These are phyloP conservation scores for Sphaceloma murrayae DNA, from an alignment of 2,329 filamentous ascomycete species.

Conservation along the genomic window DNA sequence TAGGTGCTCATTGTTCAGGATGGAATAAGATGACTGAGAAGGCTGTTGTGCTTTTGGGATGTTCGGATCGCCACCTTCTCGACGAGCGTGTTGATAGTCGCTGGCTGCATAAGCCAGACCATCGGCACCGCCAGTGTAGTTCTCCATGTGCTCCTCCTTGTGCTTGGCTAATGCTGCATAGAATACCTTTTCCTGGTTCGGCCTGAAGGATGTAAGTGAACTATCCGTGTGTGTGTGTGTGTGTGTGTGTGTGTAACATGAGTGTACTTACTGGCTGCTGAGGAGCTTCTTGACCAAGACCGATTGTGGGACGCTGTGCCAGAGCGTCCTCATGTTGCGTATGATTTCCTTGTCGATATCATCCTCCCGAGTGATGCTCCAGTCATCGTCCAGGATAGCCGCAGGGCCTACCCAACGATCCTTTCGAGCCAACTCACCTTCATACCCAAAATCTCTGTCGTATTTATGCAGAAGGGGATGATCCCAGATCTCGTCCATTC, in stretches of 20 bases:
- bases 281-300: constrained; percentile 59
- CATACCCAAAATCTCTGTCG: constrained; percentile 57
- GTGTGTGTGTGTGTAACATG: no score
- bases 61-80: constrained; percentile 27
- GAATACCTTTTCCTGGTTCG: constrained; percentile 87
- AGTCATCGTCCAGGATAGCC: constrained; percentile 52
- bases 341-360: constrained; percentile 75
- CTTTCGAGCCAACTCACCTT: constrained; percentile 44
- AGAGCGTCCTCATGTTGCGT: constrained; percentile 77
- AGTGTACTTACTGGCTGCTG: constrained; percentile 33
- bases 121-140: constrained; percentile 62
- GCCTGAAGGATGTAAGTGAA: no score
- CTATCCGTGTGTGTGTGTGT: no score
- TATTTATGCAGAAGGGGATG: constrained; percentile 84
- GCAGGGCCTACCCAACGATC: constrained; percentile 43
- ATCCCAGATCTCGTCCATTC: constrained; percentile 70
- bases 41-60: constrained; percentile 32
- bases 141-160: constrained; percentile 73
- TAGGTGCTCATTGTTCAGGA: constrained; percentile 46
- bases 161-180: constrained; percentile 79
- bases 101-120: constrained; percentile 70
- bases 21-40: constrained; percentile 47
- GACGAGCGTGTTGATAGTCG: constrained; percentile 71
- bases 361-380: constrained; percentile 49
- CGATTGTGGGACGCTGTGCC: constrained; percentile 74